Evolutionary conservation across 306 rosid species (phyloP).

Genomic region (Calophaca sinica): DNA sequence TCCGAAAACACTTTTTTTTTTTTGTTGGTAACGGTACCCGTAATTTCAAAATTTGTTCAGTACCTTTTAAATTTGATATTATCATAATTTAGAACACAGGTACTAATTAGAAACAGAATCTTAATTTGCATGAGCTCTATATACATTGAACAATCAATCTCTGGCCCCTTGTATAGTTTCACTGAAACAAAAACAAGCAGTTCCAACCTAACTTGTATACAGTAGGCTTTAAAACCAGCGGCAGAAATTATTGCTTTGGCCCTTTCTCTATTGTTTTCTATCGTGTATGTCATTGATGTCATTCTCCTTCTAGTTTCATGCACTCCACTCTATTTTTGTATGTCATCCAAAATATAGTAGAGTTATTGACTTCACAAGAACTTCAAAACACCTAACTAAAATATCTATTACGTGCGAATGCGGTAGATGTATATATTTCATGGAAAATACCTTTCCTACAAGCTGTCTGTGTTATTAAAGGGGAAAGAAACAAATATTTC

Average conservation of each 20-base stretch:
- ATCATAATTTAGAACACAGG: conserved; percentile 24
- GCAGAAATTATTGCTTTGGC: conserved; percentile 39
- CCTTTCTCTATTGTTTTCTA: conserved; percentile 5
- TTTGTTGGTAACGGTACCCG: background rate
- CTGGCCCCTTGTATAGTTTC: conserved; percentile 56
- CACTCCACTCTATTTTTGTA: background rate
- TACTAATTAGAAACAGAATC: conserved; percentile 30
- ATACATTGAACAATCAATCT: conserved; percentile 28
- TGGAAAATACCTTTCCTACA: background rate
- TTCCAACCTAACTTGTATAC: conserved; percentile 44
- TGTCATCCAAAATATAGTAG: background rate
- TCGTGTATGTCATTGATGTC: too few relatives aligned
- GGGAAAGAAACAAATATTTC: background rate
- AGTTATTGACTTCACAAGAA: background rate
- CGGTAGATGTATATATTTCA: background rate
- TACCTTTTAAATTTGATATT: background rate
- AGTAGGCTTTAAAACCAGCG: conserved; percentile 60
- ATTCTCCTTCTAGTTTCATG: conserved; percentile 3
- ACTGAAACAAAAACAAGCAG: conserved; percentile 53
- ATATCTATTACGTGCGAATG: background rate
- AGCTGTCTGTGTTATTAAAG: background rate
- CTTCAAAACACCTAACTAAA: conserved; percentile 23
- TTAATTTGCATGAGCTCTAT: conserved; percentile 22
- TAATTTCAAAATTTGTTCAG: background rate
- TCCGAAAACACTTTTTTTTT: background rate